Evolutionary conservation across 306 rosid species (phyloP).

Genomic region (Prunus dulcis): DNA sequence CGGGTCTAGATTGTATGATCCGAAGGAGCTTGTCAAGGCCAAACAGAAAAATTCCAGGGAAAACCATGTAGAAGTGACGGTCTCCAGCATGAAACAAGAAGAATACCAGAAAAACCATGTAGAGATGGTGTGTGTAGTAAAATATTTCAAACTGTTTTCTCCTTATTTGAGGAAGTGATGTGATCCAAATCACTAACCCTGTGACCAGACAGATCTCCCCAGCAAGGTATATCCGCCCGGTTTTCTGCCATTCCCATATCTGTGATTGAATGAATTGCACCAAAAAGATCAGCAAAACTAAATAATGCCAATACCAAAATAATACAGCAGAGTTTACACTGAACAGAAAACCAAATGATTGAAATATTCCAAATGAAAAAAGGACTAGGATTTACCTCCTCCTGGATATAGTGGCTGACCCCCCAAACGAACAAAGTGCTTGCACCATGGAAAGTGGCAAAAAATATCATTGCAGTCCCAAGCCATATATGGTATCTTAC

Average conservation of each 20-base stretch:
- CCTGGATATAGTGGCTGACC: conserved; percentile 60
- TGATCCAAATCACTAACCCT: conserved; percentile 71
- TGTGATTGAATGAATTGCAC: conserved; percentile 27
- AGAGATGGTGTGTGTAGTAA: conserved; percentile 86
- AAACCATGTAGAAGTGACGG: conserved; percentile 73
- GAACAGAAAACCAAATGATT: no score
- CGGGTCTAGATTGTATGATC: conserved; percentile 68
- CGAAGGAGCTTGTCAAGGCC: conserved; percentile 76
- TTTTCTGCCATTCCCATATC: conserved; percentile 80
- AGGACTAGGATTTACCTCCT: conserved; percentile 50
- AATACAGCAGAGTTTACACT: not conserved
- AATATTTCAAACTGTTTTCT: conserved; percentile 75
- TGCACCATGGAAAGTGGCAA: conserved; percentile 70
- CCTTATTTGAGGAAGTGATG: conserved; percentile 84
- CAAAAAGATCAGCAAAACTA: not conserved
- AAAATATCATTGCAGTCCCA: conserved; percentile 75
- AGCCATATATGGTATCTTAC: conserved; percentile 79
- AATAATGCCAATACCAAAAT: not conserved
- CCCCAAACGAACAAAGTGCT: conserved; percentile 89
- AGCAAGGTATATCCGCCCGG: conserved; percentile 81
- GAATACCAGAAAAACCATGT: conserved; percentile 65
- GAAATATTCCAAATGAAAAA: not conserved
- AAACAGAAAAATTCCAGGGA: conserved; percentile 81
- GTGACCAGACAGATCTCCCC: conserved; percentile 66
- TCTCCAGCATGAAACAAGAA: conserved; percentile 93